Conservation (phyloP, 2,329 filamentous ascomycete genomes). For the Hypoxylon rubiginosum region DNA sequence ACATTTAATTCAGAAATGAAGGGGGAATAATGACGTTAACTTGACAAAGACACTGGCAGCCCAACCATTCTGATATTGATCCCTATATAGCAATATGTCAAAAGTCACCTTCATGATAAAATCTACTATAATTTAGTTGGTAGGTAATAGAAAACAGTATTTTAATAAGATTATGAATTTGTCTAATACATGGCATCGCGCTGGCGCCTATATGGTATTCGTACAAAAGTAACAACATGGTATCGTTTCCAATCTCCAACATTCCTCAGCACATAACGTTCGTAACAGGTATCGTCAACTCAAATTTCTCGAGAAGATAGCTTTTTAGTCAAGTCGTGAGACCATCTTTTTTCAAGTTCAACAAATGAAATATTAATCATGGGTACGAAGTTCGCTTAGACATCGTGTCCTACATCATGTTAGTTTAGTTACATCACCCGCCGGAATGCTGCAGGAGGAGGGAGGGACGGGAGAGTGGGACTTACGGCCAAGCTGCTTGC, state of each 20-base stretch:
- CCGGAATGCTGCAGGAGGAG: not conserved
- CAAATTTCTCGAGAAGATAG: not conserved
- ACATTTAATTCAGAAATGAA: too few relatives aligned
- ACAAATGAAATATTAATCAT: slow-evolving; percentile 1
- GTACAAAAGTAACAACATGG: slow-evolving; percentile 31
- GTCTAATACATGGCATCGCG: slow-evolving; percentile 19
- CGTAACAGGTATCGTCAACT: slow-evolving; percentile 2
- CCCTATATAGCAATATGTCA: too few relatives aligned
- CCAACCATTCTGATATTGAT: too few relatives aligned
- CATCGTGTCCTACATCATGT: slow-evolving; percentile 31
- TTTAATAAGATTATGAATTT: not conserved
- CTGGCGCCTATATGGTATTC: slow-evolving; percentile 13
- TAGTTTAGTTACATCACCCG: slow-evolving; percentile 3
- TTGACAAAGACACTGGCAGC: too few relatives aligned
- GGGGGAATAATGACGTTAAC: too few relatives aligned
- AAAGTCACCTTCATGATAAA: too few relatives aligned
- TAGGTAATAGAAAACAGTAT: too few relatives aligned
- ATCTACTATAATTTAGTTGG: too few relatives aligned
- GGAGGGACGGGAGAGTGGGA: slow-evolving; percentile 45
- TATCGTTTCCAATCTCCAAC: slow-evolving; percentile 21
- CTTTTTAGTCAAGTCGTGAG: too few relatives aligned
- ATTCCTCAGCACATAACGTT: slow-evolving; percentile 1
- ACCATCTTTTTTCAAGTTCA: not conserved
- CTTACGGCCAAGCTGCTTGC: slow-evolving; percentile 77
- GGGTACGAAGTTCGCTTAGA: slow-evolving; percentile 8